Conservation (phyloP, 441 rosid species). For the Adansonia madagascariensis region DNA sequence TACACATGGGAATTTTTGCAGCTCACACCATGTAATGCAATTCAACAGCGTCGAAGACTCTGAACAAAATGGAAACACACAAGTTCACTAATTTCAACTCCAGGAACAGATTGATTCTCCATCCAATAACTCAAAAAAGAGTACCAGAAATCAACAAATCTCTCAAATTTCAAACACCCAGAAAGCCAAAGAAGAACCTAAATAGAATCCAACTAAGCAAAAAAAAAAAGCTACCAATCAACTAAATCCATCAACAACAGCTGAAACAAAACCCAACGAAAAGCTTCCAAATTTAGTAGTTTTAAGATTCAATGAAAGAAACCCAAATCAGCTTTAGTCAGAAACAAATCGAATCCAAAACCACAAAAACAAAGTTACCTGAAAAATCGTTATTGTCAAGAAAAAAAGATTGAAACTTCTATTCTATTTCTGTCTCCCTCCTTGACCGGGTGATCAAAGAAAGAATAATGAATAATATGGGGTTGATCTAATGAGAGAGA, state of each 20-base stretch:
- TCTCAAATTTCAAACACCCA: conserved; percentile 17
- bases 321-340: conserved; percentile 16
- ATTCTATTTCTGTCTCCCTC: neutral
- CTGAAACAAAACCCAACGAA: neutral
- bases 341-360: neutral
- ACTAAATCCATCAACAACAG: conserved; percentile 12
- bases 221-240: conserved; percentile 8
- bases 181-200: neutral
- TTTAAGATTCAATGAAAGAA: conserved; percentile 19
- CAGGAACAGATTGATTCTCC: conserved; percentile 25
- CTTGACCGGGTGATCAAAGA: neutral
- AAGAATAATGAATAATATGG: neutral
- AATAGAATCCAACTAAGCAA: conserved; percentile 20
- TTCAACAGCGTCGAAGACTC: conserved; percentile 37
- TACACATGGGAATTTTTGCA: conserved; percentile 50
- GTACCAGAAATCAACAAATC: conserved; percentile 26
- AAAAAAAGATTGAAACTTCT: neutral
- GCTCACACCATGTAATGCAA: conserved; percentile 33
- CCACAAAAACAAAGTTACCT: conserved; percentile 14
- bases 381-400: conserved; percentile 16
- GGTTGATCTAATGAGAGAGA: conserved; percentile 22
- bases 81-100: conserved; percentile 29
- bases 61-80: conserved; percentile 25
- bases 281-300: conserved; percentile 16
- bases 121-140: neutral